Evolutionary conservation across 345 rosid species (phyloP).

Genomic region (Erodium maritimum): DNA sequence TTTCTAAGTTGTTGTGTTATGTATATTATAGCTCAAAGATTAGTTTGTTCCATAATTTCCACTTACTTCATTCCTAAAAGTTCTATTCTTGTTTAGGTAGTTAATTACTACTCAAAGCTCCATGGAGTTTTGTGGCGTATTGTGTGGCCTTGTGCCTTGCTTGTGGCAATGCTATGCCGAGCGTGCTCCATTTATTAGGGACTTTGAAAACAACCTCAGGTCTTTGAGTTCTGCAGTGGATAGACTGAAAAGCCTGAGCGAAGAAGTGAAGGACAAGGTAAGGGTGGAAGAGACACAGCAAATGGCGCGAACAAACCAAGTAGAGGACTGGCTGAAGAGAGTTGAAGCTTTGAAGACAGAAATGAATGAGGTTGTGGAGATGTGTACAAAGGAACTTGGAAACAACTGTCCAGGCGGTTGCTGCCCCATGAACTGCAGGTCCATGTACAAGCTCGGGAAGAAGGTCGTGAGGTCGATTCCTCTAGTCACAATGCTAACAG

Average conservation of each 20-base stretch:
- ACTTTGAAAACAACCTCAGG: neutral
- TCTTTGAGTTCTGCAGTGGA: neutral
- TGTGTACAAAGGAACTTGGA: neutral
- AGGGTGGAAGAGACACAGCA: neutral
- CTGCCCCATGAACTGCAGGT: slow-evolving; percentile 1
- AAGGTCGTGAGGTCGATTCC: neutral
- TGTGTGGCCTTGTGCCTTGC: no score
- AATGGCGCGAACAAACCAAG: neutral
- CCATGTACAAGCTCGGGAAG: slow-evolving; percentile 5
- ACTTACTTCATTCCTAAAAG: no score
- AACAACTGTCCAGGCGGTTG: slow-evolving; percentile 2
- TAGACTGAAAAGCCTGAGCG: neutral
- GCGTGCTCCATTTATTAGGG: neutral
- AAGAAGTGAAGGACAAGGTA: slow-evolving; percentile 1
- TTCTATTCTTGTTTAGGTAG: no score
- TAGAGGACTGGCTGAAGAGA: slow-evolving; percentile 3
- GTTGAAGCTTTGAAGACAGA: neutral
- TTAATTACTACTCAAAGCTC: neutral
- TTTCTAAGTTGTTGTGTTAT: no score
- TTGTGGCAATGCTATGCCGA: neutral
- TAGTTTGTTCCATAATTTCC: no score
- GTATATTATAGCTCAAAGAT: no score
- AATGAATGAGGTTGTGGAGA: neutral
- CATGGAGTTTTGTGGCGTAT: neutral
- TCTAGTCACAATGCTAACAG: neutral